Conservation (phyloP, 192 early-diverging fungal species). For the Backusella morwellensis region DNA sequence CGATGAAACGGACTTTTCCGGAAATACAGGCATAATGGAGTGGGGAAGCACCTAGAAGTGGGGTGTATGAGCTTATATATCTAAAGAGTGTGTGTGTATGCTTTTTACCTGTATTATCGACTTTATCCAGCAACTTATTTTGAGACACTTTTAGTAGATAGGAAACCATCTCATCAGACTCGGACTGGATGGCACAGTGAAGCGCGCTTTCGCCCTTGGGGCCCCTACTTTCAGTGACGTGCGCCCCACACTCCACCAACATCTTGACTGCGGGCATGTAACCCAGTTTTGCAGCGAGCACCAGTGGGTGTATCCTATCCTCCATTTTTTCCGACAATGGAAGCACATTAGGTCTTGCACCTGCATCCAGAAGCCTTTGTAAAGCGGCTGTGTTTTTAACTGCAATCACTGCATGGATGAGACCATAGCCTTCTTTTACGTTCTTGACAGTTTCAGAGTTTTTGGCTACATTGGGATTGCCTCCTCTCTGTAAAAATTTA, state of each 20-base stretch:
- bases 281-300: conserved; percentile 19
- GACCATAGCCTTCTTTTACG: conserved; percentile 27
- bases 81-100: background rate
- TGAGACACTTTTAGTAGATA: conserved; percentile 16
- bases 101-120: conserved; percentile 5
- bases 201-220: conserved; percentile 8
- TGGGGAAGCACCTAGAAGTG: conserved; percentile 16
- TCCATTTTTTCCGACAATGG: conserved; percentile 10
- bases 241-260: conserved; percentile 16
- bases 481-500: conserved; percentile 8
- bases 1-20: conserved; percentile 9
- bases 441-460: conserved; percentile 8
- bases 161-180: conserved; percentile 6
- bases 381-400: conserved; percentile 20
- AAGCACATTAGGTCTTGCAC: conserved; percentile 19
- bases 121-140: conserved; percentile 2
- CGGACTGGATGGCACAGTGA: conserved; percentile 13
- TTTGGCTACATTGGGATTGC: conserved; percentile 32
- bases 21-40: conserved; percentile 28
- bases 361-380: conserved; percentile 18
- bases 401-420: conserved; percentile 27
- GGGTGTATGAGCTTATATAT: background rate
- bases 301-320: conserved; percentile 15
- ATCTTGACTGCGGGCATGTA: conserved; percentile 23
- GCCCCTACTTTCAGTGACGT: conserved; percentile 12